phyloP scores from a whole-genome alignment of 305 asterid species.

The Fraxinus sp. region DNA sequence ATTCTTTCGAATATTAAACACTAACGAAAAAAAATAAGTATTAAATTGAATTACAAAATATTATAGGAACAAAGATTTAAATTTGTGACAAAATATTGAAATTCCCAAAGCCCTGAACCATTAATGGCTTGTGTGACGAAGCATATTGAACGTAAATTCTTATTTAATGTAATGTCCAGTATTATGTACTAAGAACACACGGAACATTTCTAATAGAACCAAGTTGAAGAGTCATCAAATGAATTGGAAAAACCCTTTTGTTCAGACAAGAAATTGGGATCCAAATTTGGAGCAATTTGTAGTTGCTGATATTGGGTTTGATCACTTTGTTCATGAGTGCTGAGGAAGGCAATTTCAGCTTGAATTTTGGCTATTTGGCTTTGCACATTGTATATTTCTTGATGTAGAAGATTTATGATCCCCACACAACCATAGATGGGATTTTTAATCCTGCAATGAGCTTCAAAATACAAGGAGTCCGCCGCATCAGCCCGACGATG shows the following conservation, averaged over 20 bases:
- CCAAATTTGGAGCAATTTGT: slow-evolving; percentile 14
- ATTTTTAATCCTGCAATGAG: slow-evolving; percentile 55
- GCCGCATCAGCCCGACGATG: slow-evolving; percentile 52
- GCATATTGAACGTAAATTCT: not conserved
- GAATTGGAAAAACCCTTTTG: slow-evolving; percentile 7
- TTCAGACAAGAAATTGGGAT: not conserved
- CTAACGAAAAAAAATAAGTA: not conserved
- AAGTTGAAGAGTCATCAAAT: slow-evolving; percentile 20
- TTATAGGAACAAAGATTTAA: not conserved
- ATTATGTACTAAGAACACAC: not conserved
- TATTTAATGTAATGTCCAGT: not conserved
- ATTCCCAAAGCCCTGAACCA: not conserved
- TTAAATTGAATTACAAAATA: not conserved
- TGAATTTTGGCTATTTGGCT: slow-evolving; percentile 49
- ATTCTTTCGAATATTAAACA: not conserved
- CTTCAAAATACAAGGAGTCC: slow-evolving; percentile 62
- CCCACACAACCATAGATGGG: slow-evolving; percentile 76
- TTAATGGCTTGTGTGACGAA: not conserved
- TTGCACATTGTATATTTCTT: slow-evolving; percentile 47
- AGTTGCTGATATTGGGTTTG: slow-evolving; percentile 1
- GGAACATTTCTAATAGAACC: slow-evolving; percentile 22
- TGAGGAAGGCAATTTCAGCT: slow-evolving; percentile 47
- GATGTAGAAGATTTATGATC: slow-evolving; percentile 40
- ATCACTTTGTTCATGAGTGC: slow-evolving; percentile 11
- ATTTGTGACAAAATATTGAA: not conserved